Evolutionary conservation across 2,329 filamentous ascomycete species (phyloP).

Genomic region (Microsporum canis): DNA sequence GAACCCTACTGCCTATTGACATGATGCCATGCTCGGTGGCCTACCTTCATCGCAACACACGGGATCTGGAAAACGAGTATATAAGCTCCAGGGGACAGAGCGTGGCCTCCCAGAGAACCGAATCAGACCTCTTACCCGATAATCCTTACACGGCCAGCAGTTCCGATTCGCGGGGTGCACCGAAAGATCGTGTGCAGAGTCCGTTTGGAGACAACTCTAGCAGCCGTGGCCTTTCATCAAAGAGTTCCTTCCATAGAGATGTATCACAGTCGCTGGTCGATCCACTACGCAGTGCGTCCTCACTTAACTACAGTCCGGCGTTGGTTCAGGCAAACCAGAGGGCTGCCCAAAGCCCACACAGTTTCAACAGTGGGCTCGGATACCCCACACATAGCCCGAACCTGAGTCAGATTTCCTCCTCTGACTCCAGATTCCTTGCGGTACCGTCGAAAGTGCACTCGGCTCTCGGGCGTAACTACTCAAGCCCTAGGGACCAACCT

Average conservation of each 20-base stretch:
- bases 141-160: constrained; percentile 12
- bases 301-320: neutral
- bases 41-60: neutral
- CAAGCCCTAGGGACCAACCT: neutral
- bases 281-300: neutral
- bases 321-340: neutral
- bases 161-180: constrained; percentile 7
- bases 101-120: constrained; percentile 18
- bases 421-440: neutral
- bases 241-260: neutral
- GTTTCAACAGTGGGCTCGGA: neutral
- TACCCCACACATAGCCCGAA: neutral
- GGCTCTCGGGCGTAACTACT: neutral
- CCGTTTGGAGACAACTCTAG: constrained; percentile 9
- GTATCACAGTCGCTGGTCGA: neutral
- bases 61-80: neutral
- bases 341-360: neutral
- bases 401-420: neutral
- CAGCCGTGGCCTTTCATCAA: constrained; percentile 14
- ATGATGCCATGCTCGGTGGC: constrained; percentile 1
- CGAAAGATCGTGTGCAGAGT: constrained; percentile 11
- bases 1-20: neutral
- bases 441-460: neutral
- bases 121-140: neutral
- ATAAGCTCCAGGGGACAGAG: constrained; percentile 8